Evolutionary conservation across 768 basidiomycete species (phyloP).

Genomic region (Phaeotremella skinneri): DNA sequence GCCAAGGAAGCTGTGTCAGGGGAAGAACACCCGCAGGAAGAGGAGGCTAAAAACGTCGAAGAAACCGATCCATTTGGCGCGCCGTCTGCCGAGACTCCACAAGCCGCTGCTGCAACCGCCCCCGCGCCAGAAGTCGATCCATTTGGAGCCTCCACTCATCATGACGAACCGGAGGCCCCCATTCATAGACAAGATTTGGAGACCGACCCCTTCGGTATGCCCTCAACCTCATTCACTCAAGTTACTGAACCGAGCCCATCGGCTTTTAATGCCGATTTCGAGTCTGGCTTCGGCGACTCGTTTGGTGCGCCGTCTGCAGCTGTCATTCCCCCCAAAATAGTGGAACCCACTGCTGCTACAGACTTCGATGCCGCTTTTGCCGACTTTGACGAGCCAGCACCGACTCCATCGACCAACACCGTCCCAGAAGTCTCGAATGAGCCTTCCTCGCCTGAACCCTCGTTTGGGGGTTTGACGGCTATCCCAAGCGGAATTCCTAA

Average conservation of each 20-base stretch:
- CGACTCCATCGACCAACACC: constrained; percentile 57
- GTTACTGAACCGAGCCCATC: background rate
- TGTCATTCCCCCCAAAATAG: constrained; percentile 9
- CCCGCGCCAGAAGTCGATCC: constrained; percentile 28
- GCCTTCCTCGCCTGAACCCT: background rate
- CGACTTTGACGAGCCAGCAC: constrained; percentile 26
- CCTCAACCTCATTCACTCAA: constrained; percentile 14
- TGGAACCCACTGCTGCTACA: constrained; percentile 17
- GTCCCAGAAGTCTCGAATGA: background rate
- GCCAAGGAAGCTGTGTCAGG: constrained; percentile 31
- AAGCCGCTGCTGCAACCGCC: background rate
- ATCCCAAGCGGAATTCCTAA: constrained; percentile 56
- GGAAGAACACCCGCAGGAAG: constrained; percentile 7
- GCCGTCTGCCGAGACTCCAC: constrained; percentile 4
- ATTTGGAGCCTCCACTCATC: constrained; percentile 18
- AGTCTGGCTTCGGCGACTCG: constrained; percentile 49
- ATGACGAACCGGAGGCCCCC: background rate
- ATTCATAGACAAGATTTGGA: constrained; percentile 1
- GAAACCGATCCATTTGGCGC: constrained; percentile 28
- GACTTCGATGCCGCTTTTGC: constrained; percentile 51
- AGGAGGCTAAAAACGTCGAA: background rate
- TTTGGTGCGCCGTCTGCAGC: constrained; percentile 40
- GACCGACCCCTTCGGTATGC: constrained; percentile 37
- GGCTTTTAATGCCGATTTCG: constrained; percentile 33
- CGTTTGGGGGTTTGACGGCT: constrained; percentile 5